Base-by-base conservation (phyloP, 2,329 filamentous ascomycete genomes). In the Colletotrichum aenigma region DNA sequence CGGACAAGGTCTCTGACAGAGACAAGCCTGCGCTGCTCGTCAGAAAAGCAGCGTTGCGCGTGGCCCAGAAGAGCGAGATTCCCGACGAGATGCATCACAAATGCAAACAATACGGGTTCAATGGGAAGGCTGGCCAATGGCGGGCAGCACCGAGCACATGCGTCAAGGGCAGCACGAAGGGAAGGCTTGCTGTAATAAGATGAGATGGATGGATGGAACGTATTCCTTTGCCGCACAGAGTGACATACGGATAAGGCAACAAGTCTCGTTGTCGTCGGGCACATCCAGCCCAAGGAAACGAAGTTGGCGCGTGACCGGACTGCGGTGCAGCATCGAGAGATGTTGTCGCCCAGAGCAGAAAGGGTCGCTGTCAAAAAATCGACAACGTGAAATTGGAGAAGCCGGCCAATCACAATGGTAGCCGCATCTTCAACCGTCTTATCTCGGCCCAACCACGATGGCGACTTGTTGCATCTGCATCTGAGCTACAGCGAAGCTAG, bases 361-460 rank as follows among this genome's bases (percentile, higher is more conserved):
- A 48, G 69, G 69, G 48, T 64, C 71, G 72, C 69, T 78, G 77
- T 78, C 75, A 77, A 78, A 77, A 68, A 73, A 77, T 78, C 38
- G 84, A 86, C 85, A 86, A 80, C 84, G 86, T 81, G 81, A 88
- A 88, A 86, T 80, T 81, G 77, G 66, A 64, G 58, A 73, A 65
- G 58, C 26, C 68, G 75, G 77, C 86, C 86, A 87, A 87, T 87
- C 84, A 86, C 24, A 26, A 24, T 60, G 52, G 18, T 32, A n/a
- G 73, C 68, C 70, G 75, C 74, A 73, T 79, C 78, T 76, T 78
- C 71, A 48, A 64, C 74, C 74, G 76, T 76, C 86, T 88, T 88
- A 88, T 88, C 86, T 85, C 78, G 77, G 78, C 75, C 85, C 86
- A 87, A 85, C 82, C 82, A 86, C 71, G 68, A 79, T 60, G 77